Evolutionary conservation across 2,329 filamentous ascomycete species (phyloP).

Genomic region (Chaetomiaceae sp.): DNA sequence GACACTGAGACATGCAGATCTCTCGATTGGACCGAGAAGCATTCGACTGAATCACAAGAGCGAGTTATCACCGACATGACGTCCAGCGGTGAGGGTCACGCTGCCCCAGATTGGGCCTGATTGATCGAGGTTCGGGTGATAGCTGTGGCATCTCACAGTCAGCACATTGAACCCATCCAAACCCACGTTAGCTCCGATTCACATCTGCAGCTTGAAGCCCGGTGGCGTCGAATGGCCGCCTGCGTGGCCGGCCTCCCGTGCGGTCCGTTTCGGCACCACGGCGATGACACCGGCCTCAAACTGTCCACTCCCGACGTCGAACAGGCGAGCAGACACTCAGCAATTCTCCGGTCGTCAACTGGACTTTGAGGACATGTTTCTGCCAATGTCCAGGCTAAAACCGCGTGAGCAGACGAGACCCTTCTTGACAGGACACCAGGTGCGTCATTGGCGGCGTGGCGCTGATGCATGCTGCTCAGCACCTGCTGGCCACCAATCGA

Average conservation of each 20-base stretch:
- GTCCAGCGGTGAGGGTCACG: constrained; percentile 2
- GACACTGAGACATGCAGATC: constrained; percentile 18
- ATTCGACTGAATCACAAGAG: neutral
- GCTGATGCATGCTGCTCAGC: constrained; percentile 9
- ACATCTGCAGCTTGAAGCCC: neutral
- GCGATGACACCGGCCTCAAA: constrained; percentile 18
- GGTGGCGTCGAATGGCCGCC: neutral
- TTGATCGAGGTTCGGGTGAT: neutral
- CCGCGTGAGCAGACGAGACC: neutral
- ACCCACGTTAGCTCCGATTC: neutral
- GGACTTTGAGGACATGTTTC: neutral
- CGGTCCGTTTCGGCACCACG: constrained; percentile 11
- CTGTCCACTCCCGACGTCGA: neutral
- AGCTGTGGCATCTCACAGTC: neutral
- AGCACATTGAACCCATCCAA: neutral
- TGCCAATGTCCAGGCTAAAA: neutral
- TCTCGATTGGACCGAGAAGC: neutral
- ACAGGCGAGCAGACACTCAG: neutral
- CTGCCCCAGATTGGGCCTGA: no score
- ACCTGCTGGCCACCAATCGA: constrained; percentile 2
- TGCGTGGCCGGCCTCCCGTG: neutral
- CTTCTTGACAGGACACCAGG: neutral
- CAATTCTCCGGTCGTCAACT: no score
- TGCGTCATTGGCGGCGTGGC: neutral
- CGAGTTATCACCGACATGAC: neutral